Evolutionary conservation across 2,329 filamentous ascomycete genomes (phyloP), one percentile per base, ranked within the genome.

Genomic region (Apiospora sp.): DNA sequence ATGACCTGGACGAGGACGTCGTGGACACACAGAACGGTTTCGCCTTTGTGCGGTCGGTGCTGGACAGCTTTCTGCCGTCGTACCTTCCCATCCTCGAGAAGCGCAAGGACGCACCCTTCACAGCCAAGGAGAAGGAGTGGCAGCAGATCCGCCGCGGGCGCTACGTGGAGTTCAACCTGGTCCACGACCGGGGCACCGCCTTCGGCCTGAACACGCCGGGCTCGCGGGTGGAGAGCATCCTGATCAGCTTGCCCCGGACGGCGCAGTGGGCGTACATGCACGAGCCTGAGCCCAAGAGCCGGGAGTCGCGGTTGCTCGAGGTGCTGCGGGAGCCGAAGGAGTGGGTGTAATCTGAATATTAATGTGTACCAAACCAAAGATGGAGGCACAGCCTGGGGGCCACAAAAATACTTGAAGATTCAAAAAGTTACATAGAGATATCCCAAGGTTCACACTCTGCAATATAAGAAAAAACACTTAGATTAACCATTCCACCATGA

Each of bases 101-200:
- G 81, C 88, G 96, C 77, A 98, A 97, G 86, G 93, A 98, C 78
- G 95, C 98, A 94, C 91, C 94, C 0, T 99, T 91, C 79, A 95
- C 91, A 0, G 92, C 93, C 68, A 88, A 92, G 77, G 93, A 98
- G 85, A 98, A 98, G 86, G 91, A 94, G 76, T 99, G 96, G 96
- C 96, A 99, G 85, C 96, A 98, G 86, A 87, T 99, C 75, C 90
- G 96, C 69, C 87, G 96, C 76, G 96, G 96, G n/a, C 89, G 95
- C 79, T 99, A 99, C 81, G 96, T 99, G 75, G 96, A 99, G 84
- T 99, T 99, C 84, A 99, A 99, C 84, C 88, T 99, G 49, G 94
- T 99, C 72, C 95, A 99, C 84, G 96, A 99, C 84, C 91, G 96
- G 37, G 96, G 96, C 3, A 99, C 96, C 2, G 92, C 93, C 10